Evolutionary conservation across 1,284 basidiomycete species (phyloP).

Genomic region (Ustilago lituana): DNA sequence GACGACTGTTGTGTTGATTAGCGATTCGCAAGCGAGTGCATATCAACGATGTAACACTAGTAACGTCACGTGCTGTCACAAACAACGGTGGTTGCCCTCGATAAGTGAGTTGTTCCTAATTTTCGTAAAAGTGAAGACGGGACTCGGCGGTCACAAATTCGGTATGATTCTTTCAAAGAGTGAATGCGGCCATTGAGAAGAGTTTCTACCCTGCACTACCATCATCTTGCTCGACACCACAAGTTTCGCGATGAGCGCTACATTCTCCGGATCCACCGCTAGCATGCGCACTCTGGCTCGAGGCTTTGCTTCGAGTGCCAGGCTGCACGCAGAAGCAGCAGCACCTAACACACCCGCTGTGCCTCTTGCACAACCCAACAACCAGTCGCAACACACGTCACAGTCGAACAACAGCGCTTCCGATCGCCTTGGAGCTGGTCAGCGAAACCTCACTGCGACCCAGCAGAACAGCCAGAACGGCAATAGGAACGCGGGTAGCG

Average conservation of each 20-base stretch:
- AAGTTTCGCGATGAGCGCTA: conserved; percentile 1
- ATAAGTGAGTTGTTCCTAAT: too few relatives aligned
- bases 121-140: too few relatives aligned
- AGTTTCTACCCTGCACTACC: background rate
- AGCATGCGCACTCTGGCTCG: conserved; percentile 4
- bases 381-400: conserved; percentile 10
- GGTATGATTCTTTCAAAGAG: too few relatives aligned
- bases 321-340: conserved; percentile 9
- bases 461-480: conserved; percentile 3
- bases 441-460: background rate
- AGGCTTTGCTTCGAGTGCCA: conserved; percentile 20
- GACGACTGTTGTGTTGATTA: too few relatives aligned
- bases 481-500: conserved; percentile 18
- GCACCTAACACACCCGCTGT: conserved; percentile 2
- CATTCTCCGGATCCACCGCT: conserved; percentile 1
- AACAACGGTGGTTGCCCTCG: too few relatives aligned
- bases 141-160: too few relatives aligned
- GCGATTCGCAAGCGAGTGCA: too few relatives aligned
- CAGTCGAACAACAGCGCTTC: conserved; percentile 6
- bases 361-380: conserved; percentile 20
- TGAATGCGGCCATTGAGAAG: too few relatives aligned
- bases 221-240: background rate
- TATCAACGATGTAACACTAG: too few relatives aligned
- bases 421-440: conserved; percentile 19
- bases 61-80: too few relatives aligned